phyloP scores from a whole-genome alignment of 768 basidiomycete species.

The Mycena sanguinolenta region DNA sequence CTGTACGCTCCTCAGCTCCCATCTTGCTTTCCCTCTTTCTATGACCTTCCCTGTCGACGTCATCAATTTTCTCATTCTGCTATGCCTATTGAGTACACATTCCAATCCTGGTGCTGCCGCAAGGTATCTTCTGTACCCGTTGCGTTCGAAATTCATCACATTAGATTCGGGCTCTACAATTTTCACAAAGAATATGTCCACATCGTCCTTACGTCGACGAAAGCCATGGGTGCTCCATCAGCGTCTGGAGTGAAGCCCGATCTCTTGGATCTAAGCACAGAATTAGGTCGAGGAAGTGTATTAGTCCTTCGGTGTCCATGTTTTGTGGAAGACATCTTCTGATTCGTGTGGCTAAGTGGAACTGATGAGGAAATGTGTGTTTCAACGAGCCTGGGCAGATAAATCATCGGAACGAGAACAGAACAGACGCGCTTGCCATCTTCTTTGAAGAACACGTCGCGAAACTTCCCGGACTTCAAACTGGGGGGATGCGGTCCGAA shows the following conservation, averaged over 20 bases:
- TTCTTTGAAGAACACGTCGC: slow-evolving; percentile 15
- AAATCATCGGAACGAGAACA: background rate
- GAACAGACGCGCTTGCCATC: slow-evolving; percentile 19
- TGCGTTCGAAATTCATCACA: no score
- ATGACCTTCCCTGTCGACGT: no score
- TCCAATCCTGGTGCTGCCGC: no score
- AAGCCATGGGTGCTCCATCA: slow-evolving; percentile 23
- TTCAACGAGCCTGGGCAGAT: slow-evolving; percentile 5
- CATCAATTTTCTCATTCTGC: no score
- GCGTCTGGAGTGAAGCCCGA: slow-evolving; percentile 14
- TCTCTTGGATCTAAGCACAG: slow-evolving; percentile 24
- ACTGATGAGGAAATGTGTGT: slow-evolving; percentile 1
- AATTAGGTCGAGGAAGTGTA: slow-evolving; percentile 10
- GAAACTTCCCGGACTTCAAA: slow-evolving; percentile 24
- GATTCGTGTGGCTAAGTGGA: slow-evolving; percentile 1
- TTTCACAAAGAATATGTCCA: no score
- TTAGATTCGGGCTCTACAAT: no score
- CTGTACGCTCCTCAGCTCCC: no score
- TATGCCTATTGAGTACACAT: no score
- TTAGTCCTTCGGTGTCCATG: slow-evolving; percentile 9
- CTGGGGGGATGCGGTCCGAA: slow-evolving; percentile 23
- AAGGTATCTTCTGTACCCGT: no score
- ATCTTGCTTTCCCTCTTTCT: no score
- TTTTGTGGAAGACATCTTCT: background rate
- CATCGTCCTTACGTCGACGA: no score